Base-by-base conservation (phyloP, 2,329 filamentous ascomycete species). In the Paecilomyces sp. region DNA sequence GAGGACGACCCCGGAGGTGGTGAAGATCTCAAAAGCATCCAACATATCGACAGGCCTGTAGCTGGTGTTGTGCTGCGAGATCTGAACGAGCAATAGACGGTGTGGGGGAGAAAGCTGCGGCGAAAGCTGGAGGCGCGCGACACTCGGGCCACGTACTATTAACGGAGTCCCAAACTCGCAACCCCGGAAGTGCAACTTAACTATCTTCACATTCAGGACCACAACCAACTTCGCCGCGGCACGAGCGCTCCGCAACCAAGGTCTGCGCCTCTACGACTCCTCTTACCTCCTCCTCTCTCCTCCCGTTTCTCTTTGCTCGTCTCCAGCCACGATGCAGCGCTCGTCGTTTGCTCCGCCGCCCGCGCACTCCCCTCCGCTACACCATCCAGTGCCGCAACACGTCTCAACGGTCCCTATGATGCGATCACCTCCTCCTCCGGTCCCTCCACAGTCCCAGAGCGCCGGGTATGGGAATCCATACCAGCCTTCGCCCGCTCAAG, bases 361-460 rank as follows among this genome's bases (percentile, higher is more conserved):
- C 31, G 85, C 86, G 61, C 85, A 88, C 68, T 96, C 92, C 72
- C 93, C 92, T 73, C 92, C 93, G 66, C 87, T 97, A 68, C 94
- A 97, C 77, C 94, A 97, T 75, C 94, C 94, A 60, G 92, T 97
- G 61, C 94, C 94, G 63, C 94, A 99, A 77, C 94, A 99, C 82
- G 93, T 97, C 70, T 97, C 94, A 72, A 96, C 92, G 60, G 94
- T 99, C 56, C 94, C 94, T 53, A 94, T 97, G 79, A 87, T 99
- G 74, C 88, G 95, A 76, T 97, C 94, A 60, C 94, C 94, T 62
- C 93, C 91, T 62, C 92, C 91, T 41, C 83, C 83, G 57, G 85
- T 86, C 70, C 87, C 88, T 34, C 90, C 91, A 65, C 89, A 90
- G 70, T 84, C 87, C 63, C 85, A 85, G 62, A 71, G 77, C 67